Conservation (phyloP, 306 rosid species). For the Ammopiptanthus mongolicus region DNA sequence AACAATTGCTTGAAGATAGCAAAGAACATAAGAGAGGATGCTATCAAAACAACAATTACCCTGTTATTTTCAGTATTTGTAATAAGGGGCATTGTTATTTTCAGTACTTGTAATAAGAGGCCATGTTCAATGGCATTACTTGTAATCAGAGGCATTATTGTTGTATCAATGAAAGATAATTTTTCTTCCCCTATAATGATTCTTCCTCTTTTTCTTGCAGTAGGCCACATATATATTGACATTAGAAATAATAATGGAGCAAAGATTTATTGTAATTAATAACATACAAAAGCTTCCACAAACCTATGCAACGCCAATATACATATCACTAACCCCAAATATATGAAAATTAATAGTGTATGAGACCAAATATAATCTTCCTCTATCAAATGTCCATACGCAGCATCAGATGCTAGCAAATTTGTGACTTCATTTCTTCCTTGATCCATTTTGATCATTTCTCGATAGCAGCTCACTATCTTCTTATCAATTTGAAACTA, state of each 20-base stretch:
- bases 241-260: background rate
- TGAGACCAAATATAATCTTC: conserved; percentile 14
- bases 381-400: conserved; percentile 22
- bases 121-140: too few species aligned
- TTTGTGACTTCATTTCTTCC: conserved; percentile 31
- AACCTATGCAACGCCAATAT: background rate
- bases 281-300: background rate
- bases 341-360: background rate
- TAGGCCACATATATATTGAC: background rate
- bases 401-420: conserved; percentile 23
- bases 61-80: too few species aligned
- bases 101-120: too few species aligned
- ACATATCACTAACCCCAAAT: background rate
- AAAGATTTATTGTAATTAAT: background rate
- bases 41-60: conserved; percentile 70
- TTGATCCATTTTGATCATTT: conserved; percentile 48
- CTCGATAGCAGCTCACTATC: conserved; percentile 68
- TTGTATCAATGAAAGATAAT: too few species aligned
- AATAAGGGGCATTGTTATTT: too few species aligned
- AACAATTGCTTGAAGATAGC: conserved; percentile 79
- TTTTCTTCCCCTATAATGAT: too few species aligned
- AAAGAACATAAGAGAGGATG: conserved; percentile 85
- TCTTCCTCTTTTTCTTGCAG: too few species aligned
- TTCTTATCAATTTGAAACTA: too few species aligned
- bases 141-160: too few species aligned